Base-by-base conservation (phyloP, 2,329 filamentous ascomycete species). In the Dothidotthia symphoricarpi region DNA sequence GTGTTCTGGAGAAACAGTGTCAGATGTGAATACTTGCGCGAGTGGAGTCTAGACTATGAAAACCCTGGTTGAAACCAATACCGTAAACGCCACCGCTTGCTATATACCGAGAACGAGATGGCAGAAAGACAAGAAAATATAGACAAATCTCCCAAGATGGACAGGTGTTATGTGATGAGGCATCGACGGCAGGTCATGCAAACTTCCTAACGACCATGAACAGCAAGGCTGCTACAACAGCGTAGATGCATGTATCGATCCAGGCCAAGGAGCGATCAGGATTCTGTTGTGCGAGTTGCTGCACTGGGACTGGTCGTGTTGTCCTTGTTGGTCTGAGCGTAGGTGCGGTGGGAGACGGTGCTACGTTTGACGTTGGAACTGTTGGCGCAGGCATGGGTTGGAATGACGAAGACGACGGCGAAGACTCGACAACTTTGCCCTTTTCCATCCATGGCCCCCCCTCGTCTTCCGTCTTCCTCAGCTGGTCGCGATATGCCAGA, bases 241-340 rank as follows among this genome's bases (percentile, higher is more conserved):
- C 83, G 15, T 83, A 80, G 49, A 95, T 95, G 25, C 83, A 78
- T 47, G 86, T 80, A 65, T 95, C 90, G 13, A 95, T 74, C 85
- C 88, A 95, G 10, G 81, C 69, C 2, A 83, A 78, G 12, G 86
- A 77, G 2, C 72, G 78, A 17, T 78, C 74, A 35, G 73, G 63
- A 27, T 36, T 47, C 11, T 41, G 63, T 57, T 52, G 66, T 41
- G 49, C 45, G 32, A 54, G 30, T 33, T 53, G 47, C 28, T 55
- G 41, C 28, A 44, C 28, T 12, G 47, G 35, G 2, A 46, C 40
- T 16, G 45, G 28, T 6, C 34, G 45, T 15, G 40, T 36, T 12
- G 48, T 57, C 16, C 53, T 42, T 8, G 51, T 53, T 3, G 50
- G 51, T 16, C 34, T 43, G 14, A 41, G 37, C 3, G 34, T 16